Percentiles rank a stretch among this genome's conserved stretches.
Conservation (phyloP, 2,329 filamentous ascomycete species). For the Cryoendolithus antarcticus region DNA sequence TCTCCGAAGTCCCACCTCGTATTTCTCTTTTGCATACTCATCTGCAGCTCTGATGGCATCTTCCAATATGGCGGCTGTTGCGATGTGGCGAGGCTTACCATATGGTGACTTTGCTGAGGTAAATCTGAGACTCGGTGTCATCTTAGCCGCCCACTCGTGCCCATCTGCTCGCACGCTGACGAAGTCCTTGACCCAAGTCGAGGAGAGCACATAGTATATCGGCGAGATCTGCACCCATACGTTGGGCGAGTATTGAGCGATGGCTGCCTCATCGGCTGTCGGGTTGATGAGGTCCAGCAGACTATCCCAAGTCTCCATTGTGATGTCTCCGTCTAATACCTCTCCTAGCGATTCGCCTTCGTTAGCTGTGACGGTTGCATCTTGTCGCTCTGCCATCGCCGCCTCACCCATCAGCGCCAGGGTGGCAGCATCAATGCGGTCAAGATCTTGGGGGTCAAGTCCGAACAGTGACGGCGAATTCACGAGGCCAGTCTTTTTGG, state of each 20-base stretch:
- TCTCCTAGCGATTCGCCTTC: too few species aligned
- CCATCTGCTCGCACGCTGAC: conserved; percentile 38
- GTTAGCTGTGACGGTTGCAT: conserved; percentile 14
- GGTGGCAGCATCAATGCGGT: conserved; percentile 50
- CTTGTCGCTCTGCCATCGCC: conserved; percentile 44
- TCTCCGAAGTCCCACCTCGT: conserved; percentile 42
- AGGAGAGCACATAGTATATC: conserved; percentile 58
- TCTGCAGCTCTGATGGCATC: conserved; percentile 77
- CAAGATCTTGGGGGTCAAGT: conserved; percentile 67
- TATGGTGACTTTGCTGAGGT: conserved; percentile 41
- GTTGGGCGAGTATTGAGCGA: conserved; percentile 60
- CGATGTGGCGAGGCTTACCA: conserved; percentile 56
- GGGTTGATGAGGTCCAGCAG: conserved; percentile 82
- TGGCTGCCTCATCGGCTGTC: conserved; percentile 63
- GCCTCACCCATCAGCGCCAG: conserved; percentile 16
- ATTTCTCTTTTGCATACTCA: conserved; percentile 34
- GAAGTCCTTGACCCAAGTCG: conserved; percentile 44
- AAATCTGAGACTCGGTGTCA: conserved; percentile 29
- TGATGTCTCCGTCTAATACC: conserved; percentile 33
- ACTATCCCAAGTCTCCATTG: conserved; percentile 82
- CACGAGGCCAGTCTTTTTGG: conserved; percentile 59
- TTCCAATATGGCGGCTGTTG: conserved; percentile 51
- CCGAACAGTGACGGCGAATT: conserved; percentile 79
- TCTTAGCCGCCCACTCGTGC: conserved; percentile 26
- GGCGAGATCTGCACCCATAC: conserved; percentile 71